phyloP scores from a whole-genome alignment of 1,139 yeast genomes.

The Geotrichum cucujoidarum region DNA sequence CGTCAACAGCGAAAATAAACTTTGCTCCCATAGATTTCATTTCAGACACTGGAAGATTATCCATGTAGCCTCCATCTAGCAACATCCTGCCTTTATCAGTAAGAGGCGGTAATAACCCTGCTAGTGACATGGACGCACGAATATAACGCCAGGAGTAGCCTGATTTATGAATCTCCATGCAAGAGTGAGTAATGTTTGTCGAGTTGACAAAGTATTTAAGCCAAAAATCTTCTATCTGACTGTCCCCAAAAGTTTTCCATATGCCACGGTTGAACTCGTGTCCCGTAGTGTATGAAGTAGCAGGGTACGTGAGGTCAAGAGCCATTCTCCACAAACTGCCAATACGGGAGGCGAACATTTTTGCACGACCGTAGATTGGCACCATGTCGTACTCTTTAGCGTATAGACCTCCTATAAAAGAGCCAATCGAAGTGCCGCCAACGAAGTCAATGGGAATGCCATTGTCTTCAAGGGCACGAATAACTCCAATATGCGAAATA shows the following conservation, averaged over 20 bases:
- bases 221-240: conserved; percentile 96
- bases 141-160: conserved; percentile 96
- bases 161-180: conserved; percentile 88
- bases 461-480: conserved; percentile 83
- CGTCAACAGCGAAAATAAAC: conserved; percentile 88
- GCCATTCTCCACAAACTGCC: conserved; percentile 82
- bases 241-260: conserved; percentile 91
- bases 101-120: conserved; percentile 84
- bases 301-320: conserved; percentile 84
- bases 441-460: conserved; percentile 92
- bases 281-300: conserved; percentile 92
- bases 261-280: conserved; percentile 95
- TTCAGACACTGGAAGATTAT: conserved; percentile 85
- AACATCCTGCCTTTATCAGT: conserved; percentile 85
- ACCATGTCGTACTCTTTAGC: conserved; percentile 90
- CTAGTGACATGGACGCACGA: conserved; percentile 94
- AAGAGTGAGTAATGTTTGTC: conserved; percentile 89
- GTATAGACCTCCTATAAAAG: conserved; percentile 91
- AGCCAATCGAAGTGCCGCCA: conserved; percentile 96
- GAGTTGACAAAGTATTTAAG: conserved; percentile 81
- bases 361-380: conserved; percentile 85
- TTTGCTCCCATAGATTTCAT: conserved; percentile 84
- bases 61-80: conserved; percentile 93
- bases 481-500: conserved; percentile 83
- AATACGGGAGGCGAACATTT: conserved; percentile 76